Base-by-base conservation (phyloP, 1,284 basidiomycete species). In the Boletus sp. region DNA sequence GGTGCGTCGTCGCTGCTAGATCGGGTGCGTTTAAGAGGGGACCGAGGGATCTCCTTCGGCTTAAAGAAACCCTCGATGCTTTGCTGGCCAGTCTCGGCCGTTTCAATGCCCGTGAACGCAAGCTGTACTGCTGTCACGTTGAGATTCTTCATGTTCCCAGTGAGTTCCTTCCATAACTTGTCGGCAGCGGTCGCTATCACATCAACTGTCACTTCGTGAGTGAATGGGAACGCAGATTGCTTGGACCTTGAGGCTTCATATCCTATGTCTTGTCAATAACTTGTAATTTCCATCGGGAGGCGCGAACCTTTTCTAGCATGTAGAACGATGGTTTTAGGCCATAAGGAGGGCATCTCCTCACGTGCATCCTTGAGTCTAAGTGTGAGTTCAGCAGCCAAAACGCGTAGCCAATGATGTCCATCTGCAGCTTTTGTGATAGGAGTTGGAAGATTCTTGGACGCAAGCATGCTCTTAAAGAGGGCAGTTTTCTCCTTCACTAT, bases 291-390 rank as follows among this genome's bases (percentile, higher is more conserved):
- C 9, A 29, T 36, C 34, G n/a, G 22, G 39, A 26, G 32, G 10
- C 30, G 46, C 40, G 10, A 34, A 83, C 88, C 80, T 75, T 84
- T 82, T 23, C 88, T 74, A 25, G 81, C 77, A 53, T 84, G 80
- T 17, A 98, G 71, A 8, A 89, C 91, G 32, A 99, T 72, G 0
- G 89, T 90, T 68, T 92, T 97, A 0, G 95, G 95, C 94, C 94
- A 98, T 16, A 97, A 65, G 27, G 85, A 84, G 0, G 86, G 82
- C 17, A 77, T 76, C 1, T 74, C 70, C 51, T 87, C 77, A 14
- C 95, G 75, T 1, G 90, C 89, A 55, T 98, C 92, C 40, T 81
- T 82, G 19, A 99, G 72, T 38, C 95, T 77, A 13, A 94, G 74
- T 7, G 87, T 81, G 14, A 99, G 75, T 61, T 99, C 95, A 13